Evolutionary conservation across 2,329 filamentous ascomycete species (phyloP).

Genomic region (Epichloe aotearoae): DNA sequence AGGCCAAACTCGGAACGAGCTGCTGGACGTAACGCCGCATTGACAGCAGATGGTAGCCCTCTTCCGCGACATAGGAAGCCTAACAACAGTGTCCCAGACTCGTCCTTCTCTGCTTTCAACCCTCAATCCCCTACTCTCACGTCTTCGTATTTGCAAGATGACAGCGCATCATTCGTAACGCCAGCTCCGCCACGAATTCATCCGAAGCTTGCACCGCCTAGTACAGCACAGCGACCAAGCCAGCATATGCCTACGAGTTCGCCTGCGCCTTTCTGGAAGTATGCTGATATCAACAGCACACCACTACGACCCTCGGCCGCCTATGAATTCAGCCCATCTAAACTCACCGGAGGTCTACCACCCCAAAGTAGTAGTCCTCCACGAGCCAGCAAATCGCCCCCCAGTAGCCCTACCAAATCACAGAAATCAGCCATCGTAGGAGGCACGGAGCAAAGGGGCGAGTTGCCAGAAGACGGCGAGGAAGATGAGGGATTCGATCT

Average conservation of each 20-base stretch:
- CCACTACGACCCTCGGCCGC: conserved; percentile 39
- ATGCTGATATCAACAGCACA: conserved; percentile 62
- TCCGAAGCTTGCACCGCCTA: conserved; percentile 64
- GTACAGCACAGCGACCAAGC: conserved; percentile 67
- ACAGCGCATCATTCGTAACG: conserved; percentile 50
- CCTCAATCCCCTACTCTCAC: conserved; percentile 48
- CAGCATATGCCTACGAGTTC: conserved; percentile 79
- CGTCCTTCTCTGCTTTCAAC: conserved; percentile 35
- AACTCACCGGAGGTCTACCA: conserved; percentile 27
- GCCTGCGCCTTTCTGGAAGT: conserved; percentile 82
- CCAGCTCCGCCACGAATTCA: conserved; percentile 61
- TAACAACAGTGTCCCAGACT: conserved; percentile 17
- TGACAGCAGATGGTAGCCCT: conserved; percentile 46
- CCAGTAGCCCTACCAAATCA: conserved; percentile 36
- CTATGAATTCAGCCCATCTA: conserved; percentile 48
- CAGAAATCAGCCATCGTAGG: conserved; percentile 17
- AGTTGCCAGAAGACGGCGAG: conserved; percentile 19
- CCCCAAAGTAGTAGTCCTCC: conserved; percentile 48
- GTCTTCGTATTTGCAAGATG: conserved; percentile 49
- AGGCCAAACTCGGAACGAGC: conserved; percentile 34
- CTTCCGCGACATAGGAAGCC: conserved; percentile 43
- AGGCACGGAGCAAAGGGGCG: conserved; percentile 9
- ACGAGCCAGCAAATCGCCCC: conserved; percentile 35
- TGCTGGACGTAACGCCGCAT: conserved; percentile 21
- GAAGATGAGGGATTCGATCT: conserved; percentile 45